Evolutionary conservation across 202 grass and related monocot genomes (phyloP), one percentile per base, ranked within the genome.

Genomic region (Miscanthus sacchariflorus): DNA sequence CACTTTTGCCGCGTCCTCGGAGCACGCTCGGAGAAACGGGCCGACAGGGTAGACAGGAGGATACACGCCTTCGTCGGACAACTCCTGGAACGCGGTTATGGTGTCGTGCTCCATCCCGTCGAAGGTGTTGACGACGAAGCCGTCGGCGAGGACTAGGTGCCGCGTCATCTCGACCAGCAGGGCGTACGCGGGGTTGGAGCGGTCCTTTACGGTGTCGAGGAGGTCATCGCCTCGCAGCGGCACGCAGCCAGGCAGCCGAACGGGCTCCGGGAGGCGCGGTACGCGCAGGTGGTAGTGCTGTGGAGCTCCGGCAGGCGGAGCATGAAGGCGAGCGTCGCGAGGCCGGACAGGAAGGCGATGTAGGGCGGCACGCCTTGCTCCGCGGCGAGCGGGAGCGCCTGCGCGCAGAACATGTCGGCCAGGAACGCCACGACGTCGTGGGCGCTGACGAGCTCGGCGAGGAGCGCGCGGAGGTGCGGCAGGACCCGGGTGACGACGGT

Each of bases 121-220:
- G 42, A 83, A 92, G 19, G 82, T 95, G 84, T 95, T 95, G 64
- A 89, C 88, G 49, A 95, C n/a, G 76, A 95, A 87, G 11, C 83
- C 90, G 12, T 81, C 79, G n/a, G 88, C 90, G 25, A 81, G 45
- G 2, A 6, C 18, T 0, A 56, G 52, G 52, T 56, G 27, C 43
- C 84, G 50, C 2, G 28, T 44, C 2, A 86, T 1, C 1, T 88
- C 86, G 9, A 92, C 11, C 3, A 78, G 0, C 48, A 72, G 42
- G 3, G 3, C 4, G 67, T 81, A 84, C 0, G 4, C 70, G 1
- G 85, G 40, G 19, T 71, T 17, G 14, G 18, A 12, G 14, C 88
- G 85, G 78, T 86, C 82, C 86, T 88, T 78, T 4, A 85, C 0
- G 2, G 70, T 9, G 14, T 89, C 82, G 24, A 71, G 0, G 25